These are phyloP conservation scores for Evernia prunastri DNA, from an alignment of 495 filamentous ascomycete species.

Conservation along the genomic window DNA sequence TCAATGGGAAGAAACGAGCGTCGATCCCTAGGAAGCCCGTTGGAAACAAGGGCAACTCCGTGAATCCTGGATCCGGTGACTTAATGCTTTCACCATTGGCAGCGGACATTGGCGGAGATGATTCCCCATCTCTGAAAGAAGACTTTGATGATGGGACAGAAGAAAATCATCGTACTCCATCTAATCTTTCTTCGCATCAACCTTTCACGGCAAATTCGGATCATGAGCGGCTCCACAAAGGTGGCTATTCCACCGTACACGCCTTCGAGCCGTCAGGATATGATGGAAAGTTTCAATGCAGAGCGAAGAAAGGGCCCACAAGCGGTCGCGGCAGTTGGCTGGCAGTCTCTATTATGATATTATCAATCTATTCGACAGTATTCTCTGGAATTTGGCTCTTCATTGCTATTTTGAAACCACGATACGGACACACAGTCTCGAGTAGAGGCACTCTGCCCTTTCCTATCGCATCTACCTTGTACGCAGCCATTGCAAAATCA, in stretches of 20 bases:
- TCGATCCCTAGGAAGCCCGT: slow-evolving; percentile 5
- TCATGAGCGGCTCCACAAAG: slow-evolving; percentile 9
- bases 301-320: slow-evolving; percentile 25
- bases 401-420: slow-evolving; percentile 51
- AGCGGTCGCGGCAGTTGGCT: slow-evolving; percentile 48
- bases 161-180: background rate
- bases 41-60: background rate
- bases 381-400: slow-evolving; percentile 59
- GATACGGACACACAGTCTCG: slow-evolving; percentile 51
- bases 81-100: slow-evolving; percentile 15
- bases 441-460: slow-evolving; percentile 42
- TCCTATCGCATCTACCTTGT: slow-evolving; percentile 54
- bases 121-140: background rate
- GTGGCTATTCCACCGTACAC: background rate
- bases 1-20: slow-evolving; percentile 1
- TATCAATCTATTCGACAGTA: slow-evolving; percentile 61
- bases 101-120: slow-evolving; percentile 2
- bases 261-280: no score
- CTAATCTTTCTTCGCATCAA: slow-evolving; percentile 4
- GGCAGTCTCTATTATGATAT: slow-evolving; percentile 47
- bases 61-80: background rate
- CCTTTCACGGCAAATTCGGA: slow-evolving; percentile 16
- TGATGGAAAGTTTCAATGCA: no score
- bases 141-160: slow-evolving; percentile 11
- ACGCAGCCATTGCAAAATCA: slow-evolving; percentile 59